Conservation (phyloP, 2,329 filamentous ascomycete species). For the Phialophora expanda region DNA sequence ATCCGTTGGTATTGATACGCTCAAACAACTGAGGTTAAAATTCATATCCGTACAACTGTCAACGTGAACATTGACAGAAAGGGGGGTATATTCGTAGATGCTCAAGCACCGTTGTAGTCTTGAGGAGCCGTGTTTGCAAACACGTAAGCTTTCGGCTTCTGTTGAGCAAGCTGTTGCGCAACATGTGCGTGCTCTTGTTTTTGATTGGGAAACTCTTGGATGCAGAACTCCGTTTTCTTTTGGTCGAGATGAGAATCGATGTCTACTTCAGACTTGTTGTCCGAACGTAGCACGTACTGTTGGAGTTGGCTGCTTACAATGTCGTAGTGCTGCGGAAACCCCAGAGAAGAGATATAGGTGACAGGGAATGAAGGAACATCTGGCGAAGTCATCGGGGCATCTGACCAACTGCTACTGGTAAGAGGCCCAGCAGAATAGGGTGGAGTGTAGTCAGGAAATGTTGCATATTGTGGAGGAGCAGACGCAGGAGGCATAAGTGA, state of each 20-base stretch:
- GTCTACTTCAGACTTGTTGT: constrained; percentile 32
- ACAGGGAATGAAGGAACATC: constrained; percentile 47
- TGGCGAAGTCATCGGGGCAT: constrained; percentile 50
- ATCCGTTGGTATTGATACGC: constrained; percentile 22
- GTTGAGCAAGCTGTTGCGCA: constrained; percentile 50
- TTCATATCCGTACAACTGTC: constrained; percentile 21
- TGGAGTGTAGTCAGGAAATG: constrained; percentile 49
- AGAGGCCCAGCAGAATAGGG: constrained; percentile 47
- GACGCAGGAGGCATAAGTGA: constrained; percentile 49
- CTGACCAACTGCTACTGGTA: constrained; percentile 51
- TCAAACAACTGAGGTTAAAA: constrained; percentile 26
- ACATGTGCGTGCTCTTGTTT: constrained; percentile 50
- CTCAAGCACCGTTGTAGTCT: constrained; percentile 41
- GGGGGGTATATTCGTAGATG: background rate
- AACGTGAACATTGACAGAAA: background rate
- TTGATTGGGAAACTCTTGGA: constrained; percentile 53
- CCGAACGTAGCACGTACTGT: constrained; percentile 36
- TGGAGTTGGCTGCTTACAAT: constrained; percentile 44
- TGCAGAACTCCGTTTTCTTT: constrained; percentile 50
- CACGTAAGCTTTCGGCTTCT: constrained; percentile 51
- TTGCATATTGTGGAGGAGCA: constrained; percentile 51
- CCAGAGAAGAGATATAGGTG: constrained; percentile 46
- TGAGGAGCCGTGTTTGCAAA: constrained; percentile 52
- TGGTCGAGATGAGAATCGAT: constrained; percentile 39
- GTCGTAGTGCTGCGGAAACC: constrained; percentile 41